Percentiles rank a stretch among this genome's conserved stretches.
Conservation (phyloP, 2,329 filamentous ascomycete species). For the Coniella lustricola region DNA sequence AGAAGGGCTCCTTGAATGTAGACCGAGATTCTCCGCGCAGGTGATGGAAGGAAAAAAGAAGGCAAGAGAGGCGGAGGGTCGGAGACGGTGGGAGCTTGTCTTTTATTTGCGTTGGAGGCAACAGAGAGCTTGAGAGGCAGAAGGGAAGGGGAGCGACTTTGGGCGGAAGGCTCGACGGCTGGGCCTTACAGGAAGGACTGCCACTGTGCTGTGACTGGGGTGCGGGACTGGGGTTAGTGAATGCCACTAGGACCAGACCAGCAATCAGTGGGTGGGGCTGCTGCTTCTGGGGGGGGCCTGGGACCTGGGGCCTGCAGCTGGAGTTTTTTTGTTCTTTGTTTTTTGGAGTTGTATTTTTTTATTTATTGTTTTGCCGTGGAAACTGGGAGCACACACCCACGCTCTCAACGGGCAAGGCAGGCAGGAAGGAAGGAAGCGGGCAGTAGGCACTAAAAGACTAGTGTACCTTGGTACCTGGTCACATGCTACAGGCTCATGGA, state of each 20-base stretch:
- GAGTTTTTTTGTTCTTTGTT: neutral
- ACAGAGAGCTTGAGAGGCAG: no score
- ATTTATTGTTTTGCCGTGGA: neutral
- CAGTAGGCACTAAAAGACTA: no score
- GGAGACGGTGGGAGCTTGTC: constrained; percentile 14
- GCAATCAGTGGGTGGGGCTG: neutral
- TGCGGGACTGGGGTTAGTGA: neutral
- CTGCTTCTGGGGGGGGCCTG: neutral
- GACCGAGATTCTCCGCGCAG: constrained; percentile 19
- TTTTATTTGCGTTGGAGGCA: constrained; percentile 9
- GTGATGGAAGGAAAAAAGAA: constrained; percentile 18
- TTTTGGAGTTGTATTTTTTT: neutral
- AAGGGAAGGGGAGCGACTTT: neutral
- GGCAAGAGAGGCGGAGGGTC: constrained; percentile 26
- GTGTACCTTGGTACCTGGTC: neutral
- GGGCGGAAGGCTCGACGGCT: constrained; percentile 1
- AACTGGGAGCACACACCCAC: no score
- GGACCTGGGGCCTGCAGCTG: no score
- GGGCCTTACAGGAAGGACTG: neutral
- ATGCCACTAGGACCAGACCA: constrained; percentile 1
- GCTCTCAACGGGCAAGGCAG: no score
- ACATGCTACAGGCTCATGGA: neutral
- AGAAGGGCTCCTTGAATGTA: constrained; percentile 16
- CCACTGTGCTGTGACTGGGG: no score
- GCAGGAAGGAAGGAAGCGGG: no score